Percentiles rank a stretch among this genome's conserved stretches.
Evolutionary conservation across 2,329 filamentous ascomycete species (phyloP).

Genomic region (Ophiostoma piceae): DNA sequence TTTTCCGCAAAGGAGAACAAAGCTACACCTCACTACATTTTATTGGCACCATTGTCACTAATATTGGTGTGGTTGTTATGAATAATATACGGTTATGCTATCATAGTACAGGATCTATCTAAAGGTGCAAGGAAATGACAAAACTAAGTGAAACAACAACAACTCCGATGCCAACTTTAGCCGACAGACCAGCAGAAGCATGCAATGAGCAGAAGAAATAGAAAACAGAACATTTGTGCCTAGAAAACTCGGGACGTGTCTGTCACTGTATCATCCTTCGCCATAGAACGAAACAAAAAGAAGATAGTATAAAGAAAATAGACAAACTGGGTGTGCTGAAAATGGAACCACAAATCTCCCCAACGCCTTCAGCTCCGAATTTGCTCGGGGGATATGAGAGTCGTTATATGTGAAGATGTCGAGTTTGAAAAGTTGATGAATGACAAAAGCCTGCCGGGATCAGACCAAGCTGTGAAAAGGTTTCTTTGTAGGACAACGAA

Average conservation of each 20-base stretch:
- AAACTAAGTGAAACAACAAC: not conserved
- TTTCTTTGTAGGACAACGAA: not conserved
- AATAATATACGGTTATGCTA: constrained; percentile 5
- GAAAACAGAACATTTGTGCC: not conserved
- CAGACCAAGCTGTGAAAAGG: not conserved
- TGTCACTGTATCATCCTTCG: not conserved
- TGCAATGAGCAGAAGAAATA: not conserved
- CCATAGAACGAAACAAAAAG: not conserved
- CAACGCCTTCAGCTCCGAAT: not conserved
- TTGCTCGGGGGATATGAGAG: no score
- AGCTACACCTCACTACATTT: no score
- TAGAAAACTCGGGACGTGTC: not conserved
- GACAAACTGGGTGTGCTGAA: not conserved
- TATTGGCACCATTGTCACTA: no score
- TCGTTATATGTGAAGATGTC: not conserved
- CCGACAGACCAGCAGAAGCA: not conserved
- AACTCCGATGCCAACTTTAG: not conserved
- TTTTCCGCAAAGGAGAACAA: no score
- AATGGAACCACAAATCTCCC: not conserved
- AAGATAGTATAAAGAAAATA: not conserved
- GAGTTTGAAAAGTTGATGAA: not conserved
- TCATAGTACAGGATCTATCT: constrained; percentile 11
- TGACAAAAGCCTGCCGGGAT: not conserved
- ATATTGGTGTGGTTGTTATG: not conserved
- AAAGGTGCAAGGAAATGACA: not conserved